Evolutionary conservation across 1,284 basidiomycete species (phyloP).

Genomic region (Naganishia sp.): DNA sequence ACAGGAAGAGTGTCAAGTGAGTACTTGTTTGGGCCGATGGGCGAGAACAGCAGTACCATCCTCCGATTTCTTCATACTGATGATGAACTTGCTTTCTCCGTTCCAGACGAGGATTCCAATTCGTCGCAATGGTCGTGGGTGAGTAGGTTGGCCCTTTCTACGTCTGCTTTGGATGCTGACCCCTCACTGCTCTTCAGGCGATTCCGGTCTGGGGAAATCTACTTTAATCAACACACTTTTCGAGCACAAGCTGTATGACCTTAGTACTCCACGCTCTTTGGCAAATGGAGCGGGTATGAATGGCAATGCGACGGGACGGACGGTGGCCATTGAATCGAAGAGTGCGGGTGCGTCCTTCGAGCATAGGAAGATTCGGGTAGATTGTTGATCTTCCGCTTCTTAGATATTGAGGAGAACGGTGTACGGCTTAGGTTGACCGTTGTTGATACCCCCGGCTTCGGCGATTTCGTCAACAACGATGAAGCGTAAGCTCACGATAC

Average conservation of each 20-base stretch:
- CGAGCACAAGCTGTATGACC: conserved; percentile 88
- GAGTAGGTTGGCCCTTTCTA: conserved; percentile 51
- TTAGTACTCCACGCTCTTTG: conserved; percentile 22
- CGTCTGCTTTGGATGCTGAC: conserved; percentile 15
- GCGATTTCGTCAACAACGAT: conserved; percentile 94
- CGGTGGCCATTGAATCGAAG: conserved; percentile 93
- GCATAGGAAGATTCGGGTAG: conserved; percentile 13
- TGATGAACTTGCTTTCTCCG: not conserved
- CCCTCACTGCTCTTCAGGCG: conserved; percentile 62
- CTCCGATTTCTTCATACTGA: not conserved
- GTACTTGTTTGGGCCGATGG: conserved; percentile 34
- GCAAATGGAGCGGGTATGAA: conserved; percentile 20
- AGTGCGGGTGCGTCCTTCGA: conserved; percentile 68
- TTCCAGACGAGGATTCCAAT: conserved; percentile 82
- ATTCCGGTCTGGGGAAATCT: conserved; percentile 96
- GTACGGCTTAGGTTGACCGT: conserved; percentile 93
- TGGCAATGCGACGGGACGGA: conserved; percentile 81
- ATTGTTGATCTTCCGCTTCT: conserved; percentile 43
- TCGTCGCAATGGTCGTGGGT: conserved; percentile 96
- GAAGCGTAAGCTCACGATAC: conserved; percentile 66
- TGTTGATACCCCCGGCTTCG: conserved; percentile 94
- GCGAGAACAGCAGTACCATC: too few relatives aligned
- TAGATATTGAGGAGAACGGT: conserved; percentile 97
- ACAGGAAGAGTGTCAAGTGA: conserved; percentile 85
- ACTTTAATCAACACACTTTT: conserved; percentile 97